Evolutionary conservation across 202 grass and related monocot genomes (phyloP), one percentile per base, ranked within the genome.

Genomic region (Elaeis oleifera): DNA sequence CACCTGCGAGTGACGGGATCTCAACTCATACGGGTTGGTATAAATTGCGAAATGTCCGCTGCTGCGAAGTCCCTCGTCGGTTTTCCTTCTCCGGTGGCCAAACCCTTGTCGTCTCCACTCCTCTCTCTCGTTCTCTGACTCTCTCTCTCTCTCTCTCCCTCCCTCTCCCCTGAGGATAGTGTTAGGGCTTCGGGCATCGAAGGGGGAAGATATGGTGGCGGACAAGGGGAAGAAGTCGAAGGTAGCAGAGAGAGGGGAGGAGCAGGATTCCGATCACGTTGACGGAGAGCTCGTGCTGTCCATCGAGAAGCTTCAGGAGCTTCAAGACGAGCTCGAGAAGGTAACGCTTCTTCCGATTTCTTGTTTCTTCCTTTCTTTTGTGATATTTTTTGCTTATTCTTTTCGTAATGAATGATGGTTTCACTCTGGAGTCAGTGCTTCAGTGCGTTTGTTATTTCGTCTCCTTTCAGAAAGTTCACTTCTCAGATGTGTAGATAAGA

Each of bases 161-260:
- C 3, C 39, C 23, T 31, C 67, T 24, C 78, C 66, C 77, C 64
- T 17, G 2, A 22, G n/a, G 51, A 71, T 16, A 63, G 49, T 60
- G 58, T 75, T 58, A 66, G 68, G 59, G 60, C 53, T 15, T 52
- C 18, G 61, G 4, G 7, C 3, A 51, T 44, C 32, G n/a, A 49
- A 48, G 16, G 57, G 8, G 3, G 65, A 60, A 67, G 76, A 64
- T 72, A 87, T 89, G 71, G 68, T 53, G 24, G 71, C 79, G 71
- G 84, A 85, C 79, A 96, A 82, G 74, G 84, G 80, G 48, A 97
- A 97, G 88, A 92, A 92, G 85, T 71, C 80, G 36, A 97, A 71
- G 79, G 81, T 86, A 50, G 74, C 78, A 7, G 75, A 76, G 49
- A 53, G 90, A 85, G 56, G 86, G 81, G 83, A 68, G 18, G 51